phyloP scores from a whole-genome alignment of 306 rosid species.

The Dalbergia oliveri region DNA sequence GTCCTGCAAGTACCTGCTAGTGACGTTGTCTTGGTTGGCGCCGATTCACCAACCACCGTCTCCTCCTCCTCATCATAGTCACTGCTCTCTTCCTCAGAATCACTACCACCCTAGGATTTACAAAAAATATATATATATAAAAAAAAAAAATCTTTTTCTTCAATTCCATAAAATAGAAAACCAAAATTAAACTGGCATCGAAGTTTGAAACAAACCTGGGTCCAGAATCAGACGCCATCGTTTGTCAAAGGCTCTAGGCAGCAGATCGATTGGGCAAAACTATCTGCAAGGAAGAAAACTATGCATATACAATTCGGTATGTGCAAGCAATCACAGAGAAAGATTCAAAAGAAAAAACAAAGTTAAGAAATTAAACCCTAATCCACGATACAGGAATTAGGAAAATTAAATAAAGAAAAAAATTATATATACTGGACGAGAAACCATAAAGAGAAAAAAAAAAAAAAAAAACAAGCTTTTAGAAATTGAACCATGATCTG shows the following conservation, averaged over 20 bases:
- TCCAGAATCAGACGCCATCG: conserved; percentile 63
- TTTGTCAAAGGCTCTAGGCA: conserved; percentile 2
- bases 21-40: conserved; percentile 17
- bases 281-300: conserved; percentile 10
- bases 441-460: too few species aligned
- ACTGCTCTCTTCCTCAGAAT: conserved; percentile 80
- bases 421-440: too few species aligned
- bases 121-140: too few species aligned
- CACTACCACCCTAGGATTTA: conserved; percentile 70
- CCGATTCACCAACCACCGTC: conserved; percentile 48
- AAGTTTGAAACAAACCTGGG: conserved; percentile 47
- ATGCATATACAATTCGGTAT: too few species aligned
- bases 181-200: not conserved
- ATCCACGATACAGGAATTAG: too few species aligned
- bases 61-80: conserved; percentile 69
- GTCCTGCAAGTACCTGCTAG: conserved; percentile 52
- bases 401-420: too few species aligned
- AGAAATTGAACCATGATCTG: too few species aligned
- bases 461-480: too few species aligned
- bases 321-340: too few species aligned
- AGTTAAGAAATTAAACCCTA: too few species aligned
- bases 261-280: not conserved
- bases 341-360: too few species aligned
- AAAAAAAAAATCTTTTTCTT: not conserved
- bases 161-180: not conserved